Percentiles rank a stretch among this genome's conserved stretches.
Conservation (phyloP, 176 grass and related monocot genomes). For the Avena eriantha region DNA sequence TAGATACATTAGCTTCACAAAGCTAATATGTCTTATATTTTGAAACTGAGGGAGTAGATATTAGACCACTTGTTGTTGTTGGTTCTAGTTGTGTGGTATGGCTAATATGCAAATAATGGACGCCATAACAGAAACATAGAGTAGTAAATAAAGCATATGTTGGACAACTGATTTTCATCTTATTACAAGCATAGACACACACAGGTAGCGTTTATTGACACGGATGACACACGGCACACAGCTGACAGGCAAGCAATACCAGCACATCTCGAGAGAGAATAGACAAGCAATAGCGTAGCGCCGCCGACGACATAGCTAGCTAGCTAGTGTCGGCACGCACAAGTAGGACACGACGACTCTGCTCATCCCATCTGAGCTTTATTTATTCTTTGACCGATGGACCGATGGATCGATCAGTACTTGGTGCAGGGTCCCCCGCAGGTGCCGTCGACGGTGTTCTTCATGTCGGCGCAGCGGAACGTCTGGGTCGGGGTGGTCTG, state of each 20-base stretch:
- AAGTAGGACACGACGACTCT: background rate
- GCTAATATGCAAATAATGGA: background rate
- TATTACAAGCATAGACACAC: background rate
- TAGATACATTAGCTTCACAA: too few relatives aligned
- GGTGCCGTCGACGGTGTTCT: conserved; percentile 10
- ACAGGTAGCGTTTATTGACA: background rate
- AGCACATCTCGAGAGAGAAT: background rate
- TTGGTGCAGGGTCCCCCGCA: conserved; percentile 10
- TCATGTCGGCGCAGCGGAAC: background rate
- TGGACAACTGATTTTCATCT: background rate
- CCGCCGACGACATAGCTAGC: background rate
- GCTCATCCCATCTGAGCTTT: conserved; percentile 4
- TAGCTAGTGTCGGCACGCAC: background rate
- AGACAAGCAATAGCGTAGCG: background rate
- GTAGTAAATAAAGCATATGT: background rate
- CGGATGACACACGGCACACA: background rate
- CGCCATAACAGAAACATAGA: background rate
- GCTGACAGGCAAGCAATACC: background rate
- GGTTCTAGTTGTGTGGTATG: background rate
- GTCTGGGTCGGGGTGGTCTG: background rate
- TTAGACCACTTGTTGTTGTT: too few relatives aligned
- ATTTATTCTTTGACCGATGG: background rate
- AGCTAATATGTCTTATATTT: too few relatives aligned
- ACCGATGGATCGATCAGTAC: background rate
- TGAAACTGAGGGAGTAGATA: too few relatives aligned